A percentile compares a stretch with the other conserved stretches of the same genome.
Conservation (phyloP, 2,329 filamentous ascomycete genomes). For the Alternaria alternata region DNA sequence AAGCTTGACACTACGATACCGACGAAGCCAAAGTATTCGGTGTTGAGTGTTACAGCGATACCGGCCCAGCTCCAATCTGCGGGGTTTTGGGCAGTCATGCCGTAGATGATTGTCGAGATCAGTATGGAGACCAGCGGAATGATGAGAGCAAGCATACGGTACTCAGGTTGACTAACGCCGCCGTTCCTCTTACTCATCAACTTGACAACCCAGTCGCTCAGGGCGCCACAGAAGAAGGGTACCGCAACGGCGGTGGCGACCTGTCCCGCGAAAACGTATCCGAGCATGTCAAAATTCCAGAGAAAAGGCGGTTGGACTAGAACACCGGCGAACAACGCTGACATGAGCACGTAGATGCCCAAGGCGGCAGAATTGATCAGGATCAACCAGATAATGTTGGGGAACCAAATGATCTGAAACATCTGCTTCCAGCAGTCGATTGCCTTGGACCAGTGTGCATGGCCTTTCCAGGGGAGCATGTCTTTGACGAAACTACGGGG, state of each 20-base stretch:
- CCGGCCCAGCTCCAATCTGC: constrained; percentile 18
- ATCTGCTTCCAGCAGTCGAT: constrained; percentile 22
- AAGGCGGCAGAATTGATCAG: constrained; percentile 15
- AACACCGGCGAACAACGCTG: constrained; percentile 18
- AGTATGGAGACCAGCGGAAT: constrained; percentile 14
- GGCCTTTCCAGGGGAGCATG: constrained; percentile 21
- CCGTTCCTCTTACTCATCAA: constrained; percentile 10
- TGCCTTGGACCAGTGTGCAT: constrained; percentile 14
- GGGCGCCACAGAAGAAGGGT: constrained; percentile 18
- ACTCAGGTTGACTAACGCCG: constrained; percentile 15
- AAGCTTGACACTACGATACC: constrained; percentile 17
- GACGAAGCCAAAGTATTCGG: constrained; percentile 22
- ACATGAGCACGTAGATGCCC: constrained; percentile 22
- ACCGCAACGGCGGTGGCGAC: constrained; percentile 16
- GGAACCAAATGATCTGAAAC: constrained; percentile 22
- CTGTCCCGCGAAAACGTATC: constrained; percentile 21
- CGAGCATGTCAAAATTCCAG: constrained; percentile 18
- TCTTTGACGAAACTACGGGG: constrained; percentile 15
- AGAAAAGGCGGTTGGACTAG: constrained; percentile 16
- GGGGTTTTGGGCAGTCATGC: constrained; percentile 15
- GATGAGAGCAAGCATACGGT: constrained; percentile 13
- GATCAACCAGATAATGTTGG: constrained; percentile 19
- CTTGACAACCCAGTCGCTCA: constrained; percentile 14
- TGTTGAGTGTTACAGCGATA: constrained; percentile 18
- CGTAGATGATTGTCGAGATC: constrained; percentile 18